Evolutionary conservation across 768 basidiomycete genomes (phyloP), one percentile per base, ranked within the genome.

Genomic region (Naganishia friedmannii): DNA sequence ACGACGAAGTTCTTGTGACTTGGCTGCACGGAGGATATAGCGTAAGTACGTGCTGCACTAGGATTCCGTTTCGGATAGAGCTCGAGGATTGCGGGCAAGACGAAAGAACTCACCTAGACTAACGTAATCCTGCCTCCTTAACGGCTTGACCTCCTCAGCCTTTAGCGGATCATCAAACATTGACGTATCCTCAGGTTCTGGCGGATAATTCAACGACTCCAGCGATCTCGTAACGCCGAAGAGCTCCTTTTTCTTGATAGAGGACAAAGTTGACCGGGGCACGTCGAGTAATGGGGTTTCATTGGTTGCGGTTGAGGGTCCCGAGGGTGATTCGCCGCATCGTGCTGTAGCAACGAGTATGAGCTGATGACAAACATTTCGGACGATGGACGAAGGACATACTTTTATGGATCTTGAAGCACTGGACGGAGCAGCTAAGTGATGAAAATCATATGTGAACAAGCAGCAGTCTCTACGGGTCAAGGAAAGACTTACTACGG

Each of bases 121-220:
- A 26, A 63, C 60, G 29, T 63, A 63, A 45, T 63, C 60, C 39
- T 45, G 39, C 32, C 60, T 42, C 26, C 60, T 13, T 29, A 63
- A 45, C 10, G 60, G 60, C 15, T 63, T 63, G 60, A 63, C 60
- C 26, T 63, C 60, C 28, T 63, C 60, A 8, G 60, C 37, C 3
- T 34, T 39, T 15, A 63, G 19, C 60, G 60, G 60, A 63, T 63
- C 60, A 26, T 63, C 60, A 63, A 63, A 63, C 21, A 63, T 34
- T 7, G 39, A 42, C 19, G 23, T 28, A 46, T 63, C 60, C 15
- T 42, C 21, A 21, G 60, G 60, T 29, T 63, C 60, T 42, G 37
- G 13, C 9, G 60, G 60, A 45, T 45, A 63, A 15, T 29, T 42
- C 39, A 63, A 29, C 23, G 60, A 63, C 3, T 63, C 60, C 23